These are phyloP conservation scores for Cylindrotheca closterium DNA, from an alignment of 108 stramenopile species.

Conservation along the genomic window DNA sequence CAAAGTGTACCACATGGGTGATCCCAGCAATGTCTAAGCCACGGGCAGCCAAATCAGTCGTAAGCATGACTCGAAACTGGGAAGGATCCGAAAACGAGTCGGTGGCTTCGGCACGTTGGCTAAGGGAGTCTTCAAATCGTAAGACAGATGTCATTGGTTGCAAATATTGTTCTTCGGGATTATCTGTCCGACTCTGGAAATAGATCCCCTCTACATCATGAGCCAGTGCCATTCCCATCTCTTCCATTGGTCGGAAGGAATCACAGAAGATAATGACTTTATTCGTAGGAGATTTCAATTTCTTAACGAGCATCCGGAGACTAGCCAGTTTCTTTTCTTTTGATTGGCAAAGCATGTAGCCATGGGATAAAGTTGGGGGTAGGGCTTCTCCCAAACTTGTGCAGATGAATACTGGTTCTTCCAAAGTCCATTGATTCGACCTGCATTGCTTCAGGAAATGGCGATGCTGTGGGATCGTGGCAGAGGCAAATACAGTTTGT, in stretches of 20 bases:
- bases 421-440: conserved; percentile 86
- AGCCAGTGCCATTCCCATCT: conserved; percentile 62
- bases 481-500: conserved; percentile 93
- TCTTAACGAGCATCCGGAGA: conserved; percentile 64
- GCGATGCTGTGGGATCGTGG: conserved; percentile 92
- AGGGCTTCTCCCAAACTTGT: conserved; percentile 75
- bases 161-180: conserved; percentile 1
- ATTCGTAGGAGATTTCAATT: conserved; percentile 33
- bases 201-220: conserved; percentile 43
- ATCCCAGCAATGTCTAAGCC: conserved; percentile 83
- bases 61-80: conserved; percentile 68
- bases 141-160: conserved; percentile 39
- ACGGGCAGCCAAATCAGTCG: conserved; percentile 87
- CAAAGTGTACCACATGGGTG: conserved; percentile 86
- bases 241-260: conserved; percentile 64
- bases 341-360: conserved; percentile 72
- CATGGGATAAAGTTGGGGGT: conserved; percentile 81
- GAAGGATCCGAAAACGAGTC: conserved; percentile 46
- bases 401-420: conserved; percentile 78
- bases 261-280: conserved; percentile 82
- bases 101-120: conserved; percentile 74
- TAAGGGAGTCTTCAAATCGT: conserved; percentile 63
- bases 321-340: conserved; percentile 72
- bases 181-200: conserved; percentile 23
- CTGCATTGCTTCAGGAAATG: conserved; percentile 87